Percentiles rank a stretch among this genome's conserved stretches.
phyloP scores from a whole-genome alignment of 306 rosid species.

The Dicorynia guianensis region DNA sequence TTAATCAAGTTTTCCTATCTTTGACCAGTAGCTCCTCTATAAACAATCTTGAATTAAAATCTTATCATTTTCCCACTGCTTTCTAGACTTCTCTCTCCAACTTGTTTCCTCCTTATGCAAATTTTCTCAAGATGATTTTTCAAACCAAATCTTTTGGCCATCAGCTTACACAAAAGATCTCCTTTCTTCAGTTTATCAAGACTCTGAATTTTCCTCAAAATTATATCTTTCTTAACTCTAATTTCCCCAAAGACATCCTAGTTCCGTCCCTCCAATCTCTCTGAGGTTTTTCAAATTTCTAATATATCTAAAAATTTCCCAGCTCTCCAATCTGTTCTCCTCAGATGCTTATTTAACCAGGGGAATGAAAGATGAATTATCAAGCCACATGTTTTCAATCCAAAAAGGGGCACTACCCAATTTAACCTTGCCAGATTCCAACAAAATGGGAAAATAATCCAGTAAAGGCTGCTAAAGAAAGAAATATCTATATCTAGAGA shows the following conservation, averaged over 20 bases:
- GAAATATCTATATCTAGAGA: too few relatives aligned
- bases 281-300: too few relatives aligned
- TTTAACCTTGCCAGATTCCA: too few relatives aligned
- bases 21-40: neutral
- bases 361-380: too few relatives aligned
- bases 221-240: neutral
- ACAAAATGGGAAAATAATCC: too few relatives aligned
- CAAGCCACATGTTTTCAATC: too few relatives aligned
- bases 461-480: too few relatives aligned
- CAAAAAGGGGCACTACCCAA: too few relatives aligned
- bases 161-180: neutral
- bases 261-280: slow-evolving; percentile 1
- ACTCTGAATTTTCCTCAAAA: neutral
- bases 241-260: neutral
- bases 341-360: too few relatives aligned
- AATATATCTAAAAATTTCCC: too few relatives aligned
- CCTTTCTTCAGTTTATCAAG: neutral
- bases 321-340: too few relatives aligned
- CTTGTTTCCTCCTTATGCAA: neutral
- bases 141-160: neutral
- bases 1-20: neutral
- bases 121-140: slow-evolving; percentile 1
- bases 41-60: neutral
- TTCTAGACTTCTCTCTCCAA: neutral
- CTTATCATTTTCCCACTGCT: neutral